Evolutionary conservation across 805 yeast species (phyloP).

Genomic region (Candida parachauliodes): DNA sequence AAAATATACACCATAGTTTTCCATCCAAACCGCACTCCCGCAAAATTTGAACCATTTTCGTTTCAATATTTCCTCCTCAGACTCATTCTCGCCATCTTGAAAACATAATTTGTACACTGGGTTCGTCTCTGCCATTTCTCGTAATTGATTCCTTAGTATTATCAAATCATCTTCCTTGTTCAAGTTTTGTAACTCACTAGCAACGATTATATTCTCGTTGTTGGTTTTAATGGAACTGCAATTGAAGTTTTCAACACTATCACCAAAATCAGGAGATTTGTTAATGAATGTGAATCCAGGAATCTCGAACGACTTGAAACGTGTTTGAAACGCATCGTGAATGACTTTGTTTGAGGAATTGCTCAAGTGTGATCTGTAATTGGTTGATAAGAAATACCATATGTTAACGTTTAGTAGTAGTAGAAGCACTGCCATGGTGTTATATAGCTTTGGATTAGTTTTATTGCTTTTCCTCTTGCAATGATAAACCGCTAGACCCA

Average conservation of each 20-base stretch:
- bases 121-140: slow-evolving; percentile 7
- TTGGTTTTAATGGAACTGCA: slow-evolving; percentile 5
- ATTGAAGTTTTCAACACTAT: background rate
- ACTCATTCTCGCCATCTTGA: slow-evolving; percentile 11
- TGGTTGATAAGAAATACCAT: slow-evolving; percentile 3
- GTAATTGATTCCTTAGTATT: slow-evolving; percentile 11
- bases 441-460: background rate
- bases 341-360: background rate
- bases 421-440: background rate
- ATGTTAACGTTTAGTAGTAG: background rate
- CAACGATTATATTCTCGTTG: slow-evolving; percentile 2
- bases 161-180: slow-evolving; percentile 9
- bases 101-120: slow-evolving; percentile 11
- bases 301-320: slow-evolving; percentile 2
- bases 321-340: background rate
- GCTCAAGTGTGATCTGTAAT: background rate
- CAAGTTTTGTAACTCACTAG: background rate
- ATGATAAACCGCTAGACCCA: background rate
- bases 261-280: background rate
- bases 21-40: slow-evolving; percentile 23
- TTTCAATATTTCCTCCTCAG: slow-evolving; percentile 10
- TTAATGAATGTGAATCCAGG: slow-evolving; percentile 6
- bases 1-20: slow-evolving; percentile 25
- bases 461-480: background rate
- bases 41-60: slow-evolving; percentile 14